Base-by-base conservation (phyloP, 2,329 filamentous ascomycete species). In the Beauveria scarabaeidicola region DNA sequence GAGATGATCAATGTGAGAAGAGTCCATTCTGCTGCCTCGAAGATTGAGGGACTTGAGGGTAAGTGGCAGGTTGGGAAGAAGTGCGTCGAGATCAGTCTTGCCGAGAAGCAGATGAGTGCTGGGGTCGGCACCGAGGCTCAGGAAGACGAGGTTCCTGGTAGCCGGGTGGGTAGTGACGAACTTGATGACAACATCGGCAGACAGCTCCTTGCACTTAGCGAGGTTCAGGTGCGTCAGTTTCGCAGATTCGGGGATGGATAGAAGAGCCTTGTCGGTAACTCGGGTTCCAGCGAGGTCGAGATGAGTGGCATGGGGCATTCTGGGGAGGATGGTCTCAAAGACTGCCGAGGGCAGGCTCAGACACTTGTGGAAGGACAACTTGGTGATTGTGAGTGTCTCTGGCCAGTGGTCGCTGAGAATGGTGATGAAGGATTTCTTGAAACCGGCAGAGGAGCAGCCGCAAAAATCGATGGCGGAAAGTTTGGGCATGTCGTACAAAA, bases 231-330 rank as follows among this genome's bases (percentile, higher is more conserved):
- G 90, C 1, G 87, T 91, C 64, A 93, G 80, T 63, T 77, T 78
- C 11, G 90, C 89, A 5, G 86, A 86, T n/a, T 78, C 69, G 1
- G 89, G 88, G 63, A 93, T 89, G 21, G 83, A 84, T 65, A 81
- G 76, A 17, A 94, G 78, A 5, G 89, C 89, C 25, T 78, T 75
- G 69, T 91, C 83, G 38, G 86, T 91, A 66, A 94, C 84, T 64
- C 87, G 83, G 1, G 89, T 92, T 65, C 89, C 88, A 10, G 87
- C 84, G n/a, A 92, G 79, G 68, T 94, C 90, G 41, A 94, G 81
- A 69, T 92, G 89, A 1, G 89, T 93, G 58, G 91, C 75, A 58
- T 81, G 78, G 27, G 77, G 71, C 52, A 93, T 77, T n/a, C 84
- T 83, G n/a, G 89, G 87, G 11, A 94, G 77, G 17, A 93, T 75